Evolutionary conservation across 805 yeast species (phyloP).

Genomic region (Sugiyamaella floridensis): DNA sequence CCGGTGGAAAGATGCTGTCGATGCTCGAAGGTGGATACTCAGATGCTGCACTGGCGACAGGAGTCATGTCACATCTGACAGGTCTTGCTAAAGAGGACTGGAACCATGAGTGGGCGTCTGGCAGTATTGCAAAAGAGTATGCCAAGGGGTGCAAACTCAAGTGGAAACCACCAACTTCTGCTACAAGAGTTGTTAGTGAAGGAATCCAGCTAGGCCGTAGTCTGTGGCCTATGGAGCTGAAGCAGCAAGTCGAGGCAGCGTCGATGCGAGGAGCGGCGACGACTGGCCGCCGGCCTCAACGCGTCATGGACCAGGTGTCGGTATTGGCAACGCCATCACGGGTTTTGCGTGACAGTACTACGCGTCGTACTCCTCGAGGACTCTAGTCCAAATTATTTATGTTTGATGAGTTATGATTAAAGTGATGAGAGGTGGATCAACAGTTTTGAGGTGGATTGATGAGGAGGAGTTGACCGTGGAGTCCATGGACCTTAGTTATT

Average conservation of each 20-base stretch:
- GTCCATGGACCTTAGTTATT: too few species aligned
- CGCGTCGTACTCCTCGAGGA: neutral
- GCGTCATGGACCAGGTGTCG: neutral
- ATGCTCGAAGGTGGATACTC: slow-evolving; percentile 83
- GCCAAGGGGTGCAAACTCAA: slow-evolving; percentile 59
- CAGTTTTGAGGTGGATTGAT: too few species aligned
- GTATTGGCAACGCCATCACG: slow-evolving; percentile 19
- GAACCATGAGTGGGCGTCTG: slow-evolving; percentile 60
- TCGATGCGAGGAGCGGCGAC: slow-evolving; percentile 12
- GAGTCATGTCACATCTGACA: slow-evolving; percentile 69
- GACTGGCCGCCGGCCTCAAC: slow-evolving; percentile 12
- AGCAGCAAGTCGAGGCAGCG: slow-evolving; percentile 12
- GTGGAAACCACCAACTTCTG: slow-evolving; percentile 40
- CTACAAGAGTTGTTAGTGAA: slow-evolving; percentile 19
- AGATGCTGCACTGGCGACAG: slow-evolving; percentile 72
- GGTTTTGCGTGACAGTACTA: slow-evolving; percentile 18
- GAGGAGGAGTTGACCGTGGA: too few species aligned
- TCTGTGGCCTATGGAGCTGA: slow-evolving; percentile 23
- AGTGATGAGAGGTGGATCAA: too few species aligned
- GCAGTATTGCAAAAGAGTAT: slow-evolving; percentile 56
- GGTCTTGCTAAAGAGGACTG: slow-evolving; percentile 57
- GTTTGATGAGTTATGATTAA: too few species aligned
- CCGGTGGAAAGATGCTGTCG: slow-evolving; percentile 57
- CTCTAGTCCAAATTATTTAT: neutral
- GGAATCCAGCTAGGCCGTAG: slow-evolving; percentile 30